Evolutionary conservation across 2,329 filamentous ascomycete genomes (phyloP).

Genomic region (Xylaria sp.): DNA sequence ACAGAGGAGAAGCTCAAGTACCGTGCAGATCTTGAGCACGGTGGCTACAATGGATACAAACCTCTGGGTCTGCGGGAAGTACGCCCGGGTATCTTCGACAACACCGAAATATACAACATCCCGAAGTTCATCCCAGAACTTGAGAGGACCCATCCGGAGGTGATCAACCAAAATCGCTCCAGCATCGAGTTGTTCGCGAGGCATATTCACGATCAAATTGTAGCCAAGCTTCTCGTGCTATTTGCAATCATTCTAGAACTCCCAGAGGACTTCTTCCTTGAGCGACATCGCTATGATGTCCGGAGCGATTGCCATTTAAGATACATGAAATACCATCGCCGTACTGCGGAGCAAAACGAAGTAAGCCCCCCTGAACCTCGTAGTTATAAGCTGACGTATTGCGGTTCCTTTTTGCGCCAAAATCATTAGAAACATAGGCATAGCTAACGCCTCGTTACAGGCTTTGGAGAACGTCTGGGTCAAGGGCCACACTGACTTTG

Average conservation of each 20-base stretch:
- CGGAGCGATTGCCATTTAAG: slow-evolving; percentile 67
- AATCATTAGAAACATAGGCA: background rate
- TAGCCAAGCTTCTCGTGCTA: slow-evolving; percentile 50
- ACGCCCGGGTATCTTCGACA: slow-evolving; percentile 51
- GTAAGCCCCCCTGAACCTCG: background rate
- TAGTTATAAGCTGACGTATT: background rate
- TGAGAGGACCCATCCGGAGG: slow-evolving; percentile 49
- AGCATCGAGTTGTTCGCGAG: slow-evolving; percentile 53
- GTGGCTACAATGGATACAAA: slow-evolving; percentile 68
- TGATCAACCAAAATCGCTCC: slow-evolving; percentile 48
- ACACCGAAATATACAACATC: slow-evolving; percentile 56
- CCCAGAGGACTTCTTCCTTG: slow-evolving; percentile 65
- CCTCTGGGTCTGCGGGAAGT: slow-evolving; percentile 56
- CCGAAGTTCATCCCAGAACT: slow-evolving; percentile 54
- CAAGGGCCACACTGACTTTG: slow-evolving; percentile 64
- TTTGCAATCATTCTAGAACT: slow-evolving; percentile 66
- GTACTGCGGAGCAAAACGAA: slow-evolving; percentile 58
- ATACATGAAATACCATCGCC: slow-evolving; percentile 68
- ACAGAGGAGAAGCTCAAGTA: slow-evolving; percentile 70
- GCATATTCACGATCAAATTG: slow-evolving; percentile 51
- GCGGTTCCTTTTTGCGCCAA: background rate
- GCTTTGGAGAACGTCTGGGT: slow-evolving; percentile 52
- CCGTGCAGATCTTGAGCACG: slow-evolving; percentile 60
- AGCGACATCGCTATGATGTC: slow-evolving; percentile 64
- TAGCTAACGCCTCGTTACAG: slow-evolving; percentile 18